Percentiles rank a stretch among this genome's conserved stretches.
phyloP scores from a whole-genome alignment of 352 stramenopile genomes.

The Phytophthora sansomeana region DNA sequence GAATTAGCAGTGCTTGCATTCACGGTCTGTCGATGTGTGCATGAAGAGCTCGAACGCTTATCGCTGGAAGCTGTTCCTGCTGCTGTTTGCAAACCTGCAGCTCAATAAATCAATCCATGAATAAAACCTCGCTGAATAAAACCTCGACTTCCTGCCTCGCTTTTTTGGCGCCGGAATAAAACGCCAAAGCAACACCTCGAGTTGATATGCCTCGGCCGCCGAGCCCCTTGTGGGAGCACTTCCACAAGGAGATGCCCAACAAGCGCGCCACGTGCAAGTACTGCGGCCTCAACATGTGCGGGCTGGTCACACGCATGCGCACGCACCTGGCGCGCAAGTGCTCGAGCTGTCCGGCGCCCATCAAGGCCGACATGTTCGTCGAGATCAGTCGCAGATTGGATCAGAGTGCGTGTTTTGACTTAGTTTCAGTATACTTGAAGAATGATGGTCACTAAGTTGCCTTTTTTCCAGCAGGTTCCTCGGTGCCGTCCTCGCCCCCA shows the following conservation, averaged over 20 bases:
- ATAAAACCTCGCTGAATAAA: conserved; percentile 13
- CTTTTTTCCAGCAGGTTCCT: conserved; percentile 1
- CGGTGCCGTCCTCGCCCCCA: background rate
- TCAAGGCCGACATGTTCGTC: conserved; percentile 64
- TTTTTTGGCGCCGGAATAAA: conserved; percentile 42
- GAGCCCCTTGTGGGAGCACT: conserved; percentile 70
- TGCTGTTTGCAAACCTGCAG: too few species aligned
- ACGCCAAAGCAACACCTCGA: conserved; percentile 35
- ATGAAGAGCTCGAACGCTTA: too few species aligned
- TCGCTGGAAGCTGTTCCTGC: too few species aligned
- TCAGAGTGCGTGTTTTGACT: conserved; percentile 13
- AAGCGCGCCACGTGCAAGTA: conserved; percentile 82
- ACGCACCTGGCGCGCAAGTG: conserved; percentile 70
- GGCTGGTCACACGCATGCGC: conserved; percentile 73
- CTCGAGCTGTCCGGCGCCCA: conserved; percentile 46
- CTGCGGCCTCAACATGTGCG: conserved; percentile 81
- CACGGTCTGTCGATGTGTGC: too few species aligned
- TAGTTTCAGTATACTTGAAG: conserved; percentile 15
- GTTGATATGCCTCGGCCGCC: conserved; percentile 59
- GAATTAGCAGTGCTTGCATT: too few species aligned
- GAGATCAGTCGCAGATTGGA: conserved; percentile 38
- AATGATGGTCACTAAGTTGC: conserved; percentile 35
- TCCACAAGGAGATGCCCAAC: conserved; percentile 58
- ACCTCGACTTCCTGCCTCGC: background rate
- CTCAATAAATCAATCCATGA: background rate